phyloP scores from a whole-genome alignment of 768 basidiomycete species.

The Boletus edulis region DNA sequence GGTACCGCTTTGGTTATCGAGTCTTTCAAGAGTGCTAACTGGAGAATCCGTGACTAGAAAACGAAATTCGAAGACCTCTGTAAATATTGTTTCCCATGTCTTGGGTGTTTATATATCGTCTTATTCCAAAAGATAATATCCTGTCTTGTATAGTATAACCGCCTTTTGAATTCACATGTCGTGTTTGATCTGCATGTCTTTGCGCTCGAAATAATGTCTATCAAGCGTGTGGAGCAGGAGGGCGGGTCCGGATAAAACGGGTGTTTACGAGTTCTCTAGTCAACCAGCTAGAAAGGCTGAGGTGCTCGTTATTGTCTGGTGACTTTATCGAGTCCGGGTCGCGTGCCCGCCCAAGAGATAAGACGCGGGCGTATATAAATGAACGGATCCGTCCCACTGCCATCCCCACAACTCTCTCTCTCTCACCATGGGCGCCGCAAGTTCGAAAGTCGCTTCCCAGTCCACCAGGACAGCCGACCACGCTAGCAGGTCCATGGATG shows the following conservation, averaged over 20 bases:
- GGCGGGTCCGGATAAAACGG: too few relatives aligned
- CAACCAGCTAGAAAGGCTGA: not conserved
- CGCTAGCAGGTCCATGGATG: conserved; percentile 21
- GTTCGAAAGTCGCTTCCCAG: conserved; percentile 25
- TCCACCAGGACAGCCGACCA: conserved; percentile 16
- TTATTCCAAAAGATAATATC: not conserved
- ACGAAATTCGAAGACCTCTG: not conserved
- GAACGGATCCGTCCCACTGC: conserved; percentile 14
- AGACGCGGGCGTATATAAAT: conserved; percentile 26
- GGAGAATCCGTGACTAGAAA: not conserved
- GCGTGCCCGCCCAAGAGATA: conserved; percentile 14
- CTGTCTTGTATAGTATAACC: not conserved
- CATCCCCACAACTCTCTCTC: conserved; percentile 6
- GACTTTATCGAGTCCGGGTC: conserved; percentile 1
- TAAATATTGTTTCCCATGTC: too few relatives aligned
- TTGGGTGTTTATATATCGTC: too few relatives aligned
- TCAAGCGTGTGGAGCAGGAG: not conserved
- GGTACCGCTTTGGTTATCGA: not conserved
- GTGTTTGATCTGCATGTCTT: conserved; percentile 1
- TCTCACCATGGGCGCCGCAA: conserved; percentile 24
- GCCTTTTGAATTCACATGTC: too few relatives aligned
- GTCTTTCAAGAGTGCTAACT: not conserved
- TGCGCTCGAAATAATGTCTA: not conserved
- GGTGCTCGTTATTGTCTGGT: not conserved
- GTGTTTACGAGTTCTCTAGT: too few relatives aligned